These are phyloP conservation scores for Lentinula sp. DNA, from an alignment of 768 basidiomycete species.

Conservation along the genomic window DNA sequence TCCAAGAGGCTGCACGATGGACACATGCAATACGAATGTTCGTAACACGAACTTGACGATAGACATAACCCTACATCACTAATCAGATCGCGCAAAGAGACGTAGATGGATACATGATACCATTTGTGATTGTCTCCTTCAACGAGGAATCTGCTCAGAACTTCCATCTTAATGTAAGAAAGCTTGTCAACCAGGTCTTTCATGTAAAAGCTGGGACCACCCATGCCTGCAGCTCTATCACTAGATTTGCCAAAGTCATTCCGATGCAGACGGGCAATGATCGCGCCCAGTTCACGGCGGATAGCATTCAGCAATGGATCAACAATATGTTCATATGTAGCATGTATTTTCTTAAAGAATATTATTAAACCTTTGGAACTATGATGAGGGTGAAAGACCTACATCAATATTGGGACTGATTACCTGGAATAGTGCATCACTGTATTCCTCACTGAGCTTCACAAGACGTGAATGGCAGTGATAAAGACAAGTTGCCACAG, in stretches of 20 bases:
- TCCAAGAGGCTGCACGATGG: constrained; percentile 84
- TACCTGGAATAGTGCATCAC: constrained; percentile 47
- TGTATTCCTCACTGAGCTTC: constrained; percentile 64
- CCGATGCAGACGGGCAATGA: constrained; percentile 79
- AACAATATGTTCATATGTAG: constrained; percentile 48
- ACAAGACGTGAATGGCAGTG: constrained; percentile 66
- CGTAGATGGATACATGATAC: constrained; percentile 44
- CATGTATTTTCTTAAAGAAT: constrained; percentile 38
- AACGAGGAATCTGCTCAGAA: constrained; percentile 64
- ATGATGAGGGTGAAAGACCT: constrained; percentile 6
- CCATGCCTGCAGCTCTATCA: constrained; percentile 60
- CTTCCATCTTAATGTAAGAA: constrained; percentile 69
- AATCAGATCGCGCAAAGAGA: background rate
- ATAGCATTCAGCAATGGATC: constrained; percentile 64
- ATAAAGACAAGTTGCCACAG: constrained; percentile 74
- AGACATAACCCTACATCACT: constrained; percentile 41
- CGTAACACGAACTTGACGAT: constrained; percentile 78
- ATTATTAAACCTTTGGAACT: constrained; percentile 2
- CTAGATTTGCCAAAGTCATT: constrained; percentile 72
- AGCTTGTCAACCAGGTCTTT: constrained; percentile 89
- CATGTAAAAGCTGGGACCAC: constrained; percentile 80
- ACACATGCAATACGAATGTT: constrained; percentile 90
- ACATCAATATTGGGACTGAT: constrained; percentile 60
- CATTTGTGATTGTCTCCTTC: constrained; percentile 72
- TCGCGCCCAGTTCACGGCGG: constrained; percentile 72